phyloP scores from a whole-genome alignment of 1,139 yeast species.

The Casaregolazyma suthepensis region DNA sequence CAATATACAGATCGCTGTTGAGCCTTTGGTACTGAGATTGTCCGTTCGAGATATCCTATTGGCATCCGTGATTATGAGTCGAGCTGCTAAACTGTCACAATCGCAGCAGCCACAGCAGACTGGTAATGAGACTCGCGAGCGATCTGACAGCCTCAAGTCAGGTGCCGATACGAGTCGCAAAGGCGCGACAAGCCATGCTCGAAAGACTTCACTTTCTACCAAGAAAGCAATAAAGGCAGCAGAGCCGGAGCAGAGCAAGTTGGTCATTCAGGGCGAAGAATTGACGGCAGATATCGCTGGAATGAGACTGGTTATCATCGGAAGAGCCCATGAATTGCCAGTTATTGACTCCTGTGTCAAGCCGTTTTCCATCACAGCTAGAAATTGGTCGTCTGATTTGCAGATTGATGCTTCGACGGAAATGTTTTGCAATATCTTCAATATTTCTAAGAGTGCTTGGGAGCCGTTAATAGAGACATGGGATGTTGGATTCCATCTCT shows the following conservation, averaged over 20 bases:
- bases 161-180: neutral
- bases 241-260: neutral
- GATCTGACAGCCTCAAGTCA: conserved; percentile 15
- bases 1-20: conserved; percentile 63
- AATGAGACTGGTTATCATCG: conserved; percentile 76
- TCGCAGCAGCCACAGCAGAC: conserved; percentile 12
- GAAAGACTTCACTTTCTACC: neutral
- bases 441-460: conserved; percentile 92
- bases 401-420: conserved; percentile 62
- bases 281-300: conserved; percentile 72
- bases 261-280: conserved; percentile 55
- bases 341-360: conserved; percentile 73
- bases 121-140: neutral
- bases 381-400: conserved; percentile 83
- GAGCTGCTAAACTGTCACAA: conserved; percentile 52
- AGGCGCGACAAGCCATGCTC: neutral
- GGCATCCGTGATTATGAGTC: conserved; percentile 66
- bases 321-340: conserved; percentile 92
- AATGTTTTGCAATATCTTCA: conserved; percentile 72
- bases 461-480: conserved; percentile 90
- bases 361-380: conserved; percentile 65
- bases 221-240: neutral
- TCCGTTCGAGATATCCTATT: conserved; percentile 82
- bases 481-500: conserved; percentile 70
- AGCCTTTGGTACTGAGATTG: conserved; percentile 72